Evolutionary conservation across 1,284 basidiomycete species (phyloP).

Genomic region (Coniferiporia sulphurascens): DNA sequence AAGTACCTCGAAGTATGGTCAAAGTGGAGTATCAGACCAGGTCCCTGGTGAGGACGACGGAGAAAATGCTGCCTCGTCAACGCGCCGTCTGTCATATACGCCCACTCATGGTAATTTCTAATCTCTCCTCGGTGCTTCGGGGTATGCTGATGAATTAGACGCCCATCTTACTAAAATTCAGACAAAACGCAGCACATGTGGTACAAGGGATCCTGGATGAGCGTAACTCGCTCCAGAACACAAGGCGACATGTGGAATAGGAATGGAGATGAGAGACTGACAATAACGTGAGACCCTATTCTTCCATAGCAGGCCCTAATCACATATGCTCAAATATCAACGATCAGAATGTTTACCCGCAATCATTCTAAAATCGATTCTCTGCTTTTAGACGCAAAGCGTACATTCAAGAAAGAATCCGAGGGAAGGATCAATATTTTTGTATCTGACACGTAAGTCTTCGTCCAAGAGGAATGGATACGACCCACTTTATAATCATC

Average conservation of each 20-base stretch:
- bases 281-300: slow-evolving; percentile 22
- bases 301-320: background rate
- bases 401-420: slow-evolving; percentile 25
- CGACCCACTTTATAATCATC: background rate
- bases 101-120: slow-evolving; percentile 34
- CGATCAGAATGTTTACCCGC: slow-evolving; percentile 23
- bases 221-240: slow-evolving; percentile 34
- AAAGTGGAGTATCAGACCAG: slow-evolving; percentile 30
- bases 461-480: slow-evolving; percentile 10
- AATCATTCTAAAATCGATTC: slow-evolving; percentile 23
- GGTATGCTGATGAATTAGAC: background rate
- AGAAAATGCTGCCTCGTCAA: slow-evolving; percentile 19
- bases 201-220: slow-evolving; percentile 46
- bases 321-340: background rate
- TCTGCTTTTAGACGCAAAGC: slow-evolving; percentile 28
- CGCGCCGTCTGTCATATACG: slow-evolving; percentile 41
- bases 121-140: background rate
- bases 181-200: slow-evolving; percentile 41
- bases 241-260: slow-evolving; percentile 26
- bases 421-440: slow-evolving; percentile 29
- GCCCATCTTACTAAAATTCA: background rate
- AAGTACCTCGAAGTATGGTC: slow-evolving; percentile 38
- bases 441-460: slow-evolving; percentile 23
- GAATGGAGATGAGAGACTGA: slow-evolving; percentile 21
- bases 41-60: slow-evolving; percentile 35